Evolutionary conservation across 1,284 basidiomycete species (phyloP).

Genomic region (Limonomyces culmigenus): DNA sequence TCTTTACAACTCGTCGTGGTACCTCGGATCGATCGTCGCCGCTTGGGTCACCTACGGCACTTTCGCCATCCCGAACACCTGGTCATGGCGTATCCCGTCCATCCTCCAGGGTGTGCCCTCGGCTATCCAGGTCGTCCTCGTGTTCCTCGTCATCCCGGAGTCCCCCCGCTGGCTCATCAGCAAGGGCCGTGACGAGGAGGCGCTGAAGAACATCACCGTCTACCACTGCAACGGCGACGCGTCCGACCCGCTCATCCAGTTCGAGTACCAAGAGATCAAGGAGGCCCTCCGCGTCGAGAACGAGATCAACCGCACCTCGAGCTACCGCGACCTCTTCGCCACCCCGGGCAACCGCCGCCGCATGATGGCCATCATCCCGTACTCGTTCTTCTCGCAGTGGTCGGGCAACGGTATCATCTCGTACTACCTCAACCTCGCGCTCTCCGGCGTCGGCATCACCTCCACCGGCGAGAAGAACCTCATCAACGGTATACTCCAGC

Average conservation of each 20-base stretch:
- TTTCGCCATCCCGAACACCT: constrained; percentile 41
- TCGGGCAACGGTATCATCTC: constrained; percentile 40
- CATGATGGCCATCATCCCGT: constrained; percentile 27
- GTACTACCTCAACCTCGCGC: constrained; percentile 22
- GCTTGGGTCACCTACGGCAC: constrained; percentile 32
- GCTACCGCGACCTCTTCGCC: constrained; percentile 29
- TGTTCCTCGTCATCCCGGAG: constrained; percentile 35
- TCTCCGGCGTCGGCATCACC: constrained; percentile 26
- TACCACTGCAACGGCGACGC: constrained; percentile 58
- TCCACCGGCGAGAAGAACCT: constrained; percentile 20
- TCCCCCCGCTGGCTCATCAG: constrained; percentile 42
- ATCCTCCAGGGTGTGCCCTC: constrained; percentile 38
- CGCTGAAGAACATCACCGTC: constrained; percentile 45
- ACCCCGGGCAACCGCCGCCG: constrained; percentile 35
- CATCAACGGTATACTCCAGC: constrained; percentile 32
- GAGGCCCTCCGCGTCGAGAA: constrained; percentile 32
- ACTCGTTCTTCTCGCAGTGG: constrained; percentile 50
- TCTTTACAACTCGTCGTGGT: constrained; percentile 38
- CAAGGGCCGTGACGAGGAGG: constrained; percentile 36
- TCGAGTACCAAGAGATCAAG: constrained; percentile 46
- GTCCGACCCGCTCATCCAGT: constrained; percentile 38
- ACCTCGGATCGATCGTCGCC: constrained; percentile 8
- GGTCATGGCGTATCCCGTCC: constrained; percentile 48
- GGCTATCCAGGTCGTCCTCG: constrained; percentile 32
- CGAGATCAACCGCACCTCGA: constrained; percentile 21